Conservation (phyloP, 192 early-diverging fungal genomes). For the Funneliformis geosporum region DNA sequence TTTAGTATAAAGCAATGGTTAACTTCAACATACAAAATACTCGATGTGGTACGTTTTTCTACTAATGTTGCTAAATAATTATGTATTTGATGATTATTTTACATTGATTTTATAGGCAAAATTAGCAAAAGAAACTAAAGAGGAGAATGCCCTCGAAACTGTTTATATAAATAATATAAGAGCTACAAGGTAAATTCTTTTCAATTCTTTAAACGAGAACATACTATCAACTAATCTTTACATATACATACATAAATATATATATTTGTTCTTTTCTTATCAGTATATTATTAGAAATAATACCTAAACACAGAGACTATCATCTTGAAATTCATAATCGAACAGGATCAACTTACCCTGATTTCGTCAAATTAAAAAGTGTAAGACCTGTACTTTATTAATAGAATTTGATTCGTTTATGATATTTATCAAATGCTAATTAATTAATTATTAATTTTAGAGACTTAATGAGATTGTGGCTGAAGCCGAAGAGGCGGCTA, state of each 20-base stretch:
- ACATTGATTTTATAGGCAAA: too few relatives aligned
- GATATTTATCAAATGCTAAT: neutral
- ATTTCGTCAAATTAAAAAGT: neutral
- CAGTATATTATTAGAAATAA: constrained; percentile 22
- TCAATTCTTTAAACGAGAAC: neutral
- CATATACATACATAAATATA: too few relatives aligned
- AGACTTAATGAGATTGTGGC: neutral
- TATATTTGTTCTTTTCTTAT: too few relatives aligned
- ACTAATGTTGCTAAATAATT: too few relatives aligned
- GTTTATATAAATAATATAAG: constrained; percentile 1
- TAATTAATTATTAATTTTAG: neutral
- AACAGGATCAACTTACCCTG: neutral
- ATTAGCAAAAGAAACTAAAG: too few relatives aligned
- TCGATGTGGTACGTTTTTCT: neutral
- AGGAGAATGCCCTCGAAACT: neutral
- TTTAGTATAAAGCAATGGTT: neutral
- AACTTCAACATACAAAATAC: neutral
- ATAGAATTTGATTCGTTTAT: neutral
- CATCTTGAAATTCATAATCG: neutral
- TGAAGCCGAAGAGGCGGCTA: neutral
- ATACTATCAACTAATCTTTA: too few relatives aligned
- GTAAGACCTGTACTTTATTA: neutral
- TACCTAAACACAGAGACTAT: constrained; percentile 2
- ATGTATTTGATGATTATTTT: too few relatives aligned
- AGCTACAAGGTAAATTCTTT: constrained; percentile 6